These are phyloP conservation scores for Pseudogymnoascus sp. DNA, from an alignment of 2,329 filamentous ascomycete genomes.

Conservation along the genomic window DNA sequence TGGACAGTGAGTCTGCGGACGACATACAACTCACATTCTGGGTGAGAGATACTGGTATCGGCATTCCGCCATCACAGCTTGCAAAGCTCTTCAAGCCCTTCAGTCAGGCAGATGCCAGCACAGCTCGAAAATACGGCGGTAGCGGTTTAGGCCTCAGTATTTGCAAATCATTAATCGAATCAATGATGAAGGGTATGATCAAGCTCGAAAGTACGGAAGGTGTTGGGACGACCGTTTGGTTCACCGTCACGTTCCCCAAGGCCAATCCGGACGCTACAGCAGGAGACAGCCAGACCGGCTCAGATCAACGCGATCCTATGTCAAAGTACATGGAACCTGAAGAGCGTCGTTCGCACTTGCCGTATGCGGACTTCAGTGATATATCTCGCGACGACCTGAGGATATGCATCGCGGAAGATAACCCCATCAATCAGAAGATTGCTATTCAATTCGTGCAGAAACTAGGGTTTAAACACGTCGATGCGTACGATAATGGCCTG, in stretches of 20 bases:
- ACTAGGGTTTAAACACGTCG: slow-evolving; percentile 72
- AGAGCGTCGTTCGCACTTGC: slow-evolving; percentile 34
- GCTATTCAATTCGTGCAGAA: slow-evolving; percentile 85
- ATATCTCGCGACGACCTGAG: slow-evolving; percentile 73
- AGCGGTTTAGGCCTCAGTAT: slow-evolving; percentile 89
- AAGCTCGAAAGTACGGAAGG: slow-evolving; percentile 71
- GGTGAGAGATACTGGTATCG: slow-evolving; percentile 85
- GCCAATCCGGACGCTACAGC: slow-evolving; percentile 56
- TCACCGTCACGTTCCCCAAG: slow-evolving; percentile 81
- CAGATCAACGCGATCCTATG: slow-evolving; percentile 26
- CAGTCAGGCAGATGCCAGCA: slow-evolving; percentile 85
- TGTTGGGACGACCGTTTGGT: slow-evolving; percentile 66
- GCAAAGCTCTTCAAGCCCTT: slow-evolving; percentile 88
- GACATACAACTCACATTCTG: slow-evolving; percentile 74
- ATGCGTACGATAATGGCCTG: slow-evolving; percentile 83
- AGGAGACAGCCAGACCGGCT: slow-evolving; percentile 44
- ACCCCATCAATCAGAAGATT: slow-evolving; percentile 89
- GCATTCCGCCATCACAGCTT: slow-evolving; percentile 75
- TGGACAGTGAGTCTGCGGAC: slow-evolving; percentile 64
- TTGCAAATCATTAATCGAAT: slow-evolving; percentile 89
- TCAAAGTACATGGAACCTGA: slow-evolving; percentile 39
- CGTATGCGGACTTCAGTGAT: slow-evolving; percentile 60
- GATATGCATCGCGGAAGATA: slow-evolving; percentile 92
- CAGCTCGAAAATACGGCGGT: slow-evolving; percentile 83
- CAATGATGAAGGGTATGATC: slow-evolving; percentile 82